Evolutionary conservation across 768 basidiomycete species (phyloP).

Genomic region (Rhodotorula babjevae): DNA sequence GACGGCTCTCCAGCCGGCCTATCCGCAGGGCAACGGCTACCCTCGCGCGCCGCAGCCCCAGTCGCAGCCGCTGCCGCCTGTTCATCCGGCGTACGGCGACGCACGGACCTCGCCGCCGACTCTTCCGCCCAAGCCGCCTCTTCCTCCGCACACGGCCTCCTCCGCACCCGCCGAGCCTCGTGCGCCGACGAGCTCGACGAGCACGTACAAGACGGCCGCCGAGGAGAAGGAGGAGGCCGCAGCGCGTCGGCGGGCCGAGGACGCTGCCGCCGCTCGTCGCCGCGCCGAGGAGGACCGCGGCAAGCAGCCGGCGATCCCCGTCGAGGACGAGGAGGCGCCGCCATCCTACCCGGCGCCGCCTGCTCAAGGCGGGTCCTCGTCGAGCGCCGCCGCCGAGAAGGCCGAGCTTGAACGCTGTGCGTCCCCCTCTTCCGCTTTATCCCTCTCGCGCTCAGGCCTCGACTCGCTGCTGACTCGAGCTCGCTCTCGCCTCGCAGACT

Average conservation of each 20-base stretch:
- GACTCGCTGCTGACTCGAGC: background rate
- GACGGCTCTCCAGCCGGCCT: background rate
- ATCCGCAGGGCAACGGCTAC: background rate
- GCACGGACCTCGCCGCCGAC: too few species aligned
- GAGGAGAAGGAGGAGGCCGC: slow-evolving; percentile 28
- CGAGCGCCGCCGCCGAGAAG: slow-evolving; percentile 25
- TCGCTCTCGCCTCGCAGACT: background rate
- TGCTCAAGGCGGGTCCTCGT: background rate
- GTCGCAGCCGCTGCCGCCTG: background rate
- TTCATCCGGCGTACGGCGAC: background rate
- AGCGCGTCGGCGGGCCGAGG: slow-evolving; percentile 8
- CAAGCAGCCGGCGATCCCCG: background rate
- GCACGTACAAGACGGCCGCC: slow-evolving; percentile 13
- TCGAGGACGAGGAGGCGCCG: slow-evolving; percentile 5
- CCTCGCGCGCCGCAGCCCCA: background rate
- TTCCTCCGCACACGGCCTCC: background rate
- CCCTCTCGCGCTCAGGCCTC: too few species aligned
- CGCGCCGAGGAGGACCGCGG: background rate
- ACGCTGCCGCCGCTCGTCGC: slow-evolving; percentile 1
- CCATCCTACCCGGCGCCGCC: slow-evolving; percentile 19
- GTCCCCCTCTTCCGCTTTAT: background rate
- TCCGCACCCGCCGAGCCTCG: background rate
- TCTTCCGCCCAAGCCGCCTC: background rate
- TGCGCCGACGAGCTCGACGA: background rate
- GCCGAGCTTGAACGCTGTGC: slow-evolving; percentile 17